Percentiles rank a stretch among this genome's conserved stretches.
These are phyloP conservation scores for Backusella tarrabulga DNA, from an alignment of 192 early-diverging fungal genomes.

Conservation along the genomic window DNA sequence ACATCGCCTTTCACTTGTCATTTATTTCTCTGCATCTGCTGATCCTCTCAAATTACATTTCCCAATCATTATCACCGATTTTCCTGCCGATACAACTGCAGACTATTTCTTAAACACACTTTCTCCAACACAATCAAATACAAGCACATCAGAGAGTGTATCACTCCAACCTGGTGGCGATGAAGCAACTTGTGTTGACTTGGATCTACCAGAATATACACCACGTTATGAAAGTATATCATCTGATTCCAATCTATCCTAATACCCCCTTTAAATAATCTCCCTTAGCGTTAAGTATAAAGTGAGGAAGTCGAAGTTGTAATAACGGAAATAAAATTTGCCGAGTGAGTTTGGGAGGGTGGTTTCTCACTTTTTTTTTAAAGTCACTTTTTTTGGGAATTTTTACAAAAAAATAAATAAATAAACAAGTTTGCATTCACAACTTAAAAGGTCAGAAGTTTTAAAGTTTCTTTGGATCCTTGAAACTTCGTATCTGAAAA, in stretches of 20 bases:
- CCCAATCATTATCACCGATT: constrained; percentile 36
- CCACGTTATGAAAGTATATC: constrained; percentile 20
- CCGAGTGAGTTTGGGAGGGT: too few relatives aligned
- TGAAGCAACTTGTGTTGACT: constrained; percentile 28
- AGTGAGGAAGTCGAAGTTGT: too few relatives aligned
- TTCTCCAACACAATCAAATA: constrained; percentile 1
- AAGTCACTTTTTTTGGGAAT: too few relatives aligned
- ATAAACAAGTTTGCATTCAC: too few relatives aligned
- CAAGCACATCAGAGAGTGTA: not conserved
- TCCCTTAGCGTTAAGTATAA: too few relatives aligned
- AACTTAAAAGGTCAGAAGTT: too few relatives aligned
- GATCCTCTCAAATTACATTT: constrained; percentile 17
- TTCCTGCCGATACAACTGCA: constrained; percentile 5
- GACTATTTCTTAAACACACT: not conserved
- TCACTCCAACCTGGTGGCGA: constrained; percentile 24
- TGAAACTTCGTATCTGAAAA: too few relatives aligned
- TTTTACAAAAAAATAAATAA: too few relatives aligned
- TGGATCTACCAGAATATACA: constrained; percentile 37
- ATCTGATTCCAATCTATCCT: not conserved
- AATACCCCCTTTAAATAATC: not conserved
- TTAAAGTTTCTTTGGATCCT: too few relatives aligned
- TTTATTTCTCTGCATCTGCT: constrained; percentile 19
- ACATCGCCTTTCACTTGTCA: constrained; percentile 19
- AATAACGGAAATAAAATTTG: too few relatives aligned
- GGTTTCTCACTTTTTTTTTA: too few relatives aligned